Percentiles rank a stretch among this genome's conserved stretches.
phyloP scores from a whole-genome alignment of 1,284 basidiomycete genomes.

The Termitomyces sp. region DNA sequence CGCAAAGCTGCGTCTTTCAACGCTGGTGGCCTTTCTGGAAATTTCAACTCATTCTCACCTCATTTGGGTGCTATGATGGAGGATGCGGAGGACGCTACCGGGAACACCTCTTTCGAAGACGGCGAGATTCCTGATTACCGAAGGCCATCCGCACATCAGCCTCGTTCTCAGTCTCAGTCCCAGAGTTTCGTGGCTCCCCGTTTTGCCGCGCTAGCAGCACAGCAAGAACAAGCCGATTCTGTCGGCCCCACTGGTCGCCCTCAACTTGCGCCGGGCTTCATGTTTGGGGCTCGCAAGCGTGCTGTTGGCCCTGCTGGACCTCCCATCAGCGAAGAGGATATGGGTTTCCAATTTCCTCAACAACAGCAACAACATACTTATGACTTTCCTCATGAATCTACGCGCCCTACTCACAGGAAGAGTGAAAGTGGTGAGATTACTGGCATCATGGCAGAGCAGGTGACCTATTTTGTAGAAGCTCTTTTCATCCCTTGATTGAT shows the following conservation, averaged over 20 bases:
- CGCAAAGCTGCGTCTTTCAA: constrained; percentile 77
- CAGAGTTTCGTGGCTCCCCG: constrained; percentile 83
- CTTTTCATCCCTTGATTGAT: neutral
- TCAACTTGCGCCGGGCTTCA: constrained; percentile 84
- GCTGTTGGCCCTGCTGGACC: constrained; percentile 56
- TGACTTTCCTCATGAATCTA: constrained; percentile 38
- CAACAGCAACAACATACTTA: constrained; percentile 48
- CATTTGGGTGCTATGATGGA: constrained; percentile 79
- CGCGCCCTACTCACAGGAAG: constrained; percentile 49
- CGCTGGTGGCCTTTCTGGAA: constrained; percentile 48
- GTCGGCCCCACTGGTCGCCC: constrained; percentile 80
- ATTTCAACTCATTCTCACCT: constrained; percentile 67
- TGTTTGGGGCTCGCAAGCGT: constrained; percentile 75
- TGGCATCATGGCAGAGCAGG: constrained; percentile 89
- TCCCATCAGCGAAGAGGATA: constrained; percentile 73
- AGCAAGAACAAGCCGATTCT: constrained; percentile 63
- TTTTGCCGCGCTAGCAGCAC: constrained; percentile 79
- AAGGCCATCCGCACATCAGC: constrained; percentile 53
- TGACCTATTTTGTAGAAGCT: constrained; percentile 26
- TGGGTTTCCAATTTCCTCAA: constrained; percentile 79
- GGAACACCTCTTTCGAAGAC: constrained; percentile 54
- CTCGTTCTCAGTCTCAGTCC: constrained; percentile 68
- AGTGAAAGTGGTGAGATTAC: constrained; percentile 71
- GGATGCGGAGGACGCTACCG: constrained; percentile 60
- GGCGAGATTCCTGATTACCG: constrained; percentile 68